A percentile compares a stretch with the other conserved stretches of the same genome.
Conservation (phyloP, 108 stramenopile genomes). For the Cyclotella sp. region DNA sequence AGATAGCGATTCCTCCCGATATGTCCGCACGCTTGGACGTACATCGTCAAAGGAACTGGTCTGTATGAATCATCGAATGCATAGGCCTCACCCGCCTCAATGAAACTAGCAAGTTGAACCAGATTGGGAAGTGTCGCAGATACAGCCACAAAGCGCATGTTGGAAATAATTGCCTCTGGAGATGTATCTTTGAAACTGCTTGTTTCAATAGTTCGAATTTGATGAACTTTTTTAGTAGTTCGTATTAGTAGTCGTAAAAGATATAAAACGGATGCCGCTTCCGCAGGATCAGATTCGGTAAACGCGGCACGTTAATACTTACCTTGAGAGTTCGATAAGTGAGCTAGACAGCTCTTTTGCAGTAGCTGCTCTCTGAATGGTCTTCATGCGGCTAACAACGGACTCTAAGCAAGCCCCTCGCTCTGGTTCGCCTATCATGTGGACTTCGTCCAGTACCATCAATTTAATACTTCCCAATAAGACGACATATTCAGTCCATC, state of each 20-base stretch:
- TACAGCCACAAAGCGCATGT: constrained; percentile 88
- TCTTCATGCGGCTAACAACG: constrained; percentile 90
- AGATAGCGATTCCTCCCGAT: constrained; percentile 82
- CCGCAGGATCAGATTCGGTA: background rate
- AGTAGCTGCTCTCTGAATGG: constrained; percentile 74
- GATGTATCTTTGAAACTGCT: constrained; percentile 61
- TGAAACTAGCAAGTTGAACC: constrained; percentile 86
- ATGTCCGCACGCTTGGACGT: constrained; percentile 74
- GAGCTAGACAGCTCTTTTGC: constrained; percentile 30
- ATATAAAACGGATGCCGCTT: background rate
- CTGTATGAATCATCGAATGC: constrained; percentile 88
- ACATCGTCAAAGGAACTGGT: constrained; percentile 87
- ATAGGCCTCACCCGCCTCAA: constrained; percentile 84
- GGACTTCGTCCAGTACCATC: constrained; percentile 94
- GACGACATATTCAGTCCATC: constrained; percentile 91
- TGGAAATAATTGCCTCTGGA: constrained; percentile 66
- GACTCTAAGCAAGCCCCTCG: constrained; percentile 92
- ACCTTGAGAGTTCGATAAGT: constrained; percentile 51
- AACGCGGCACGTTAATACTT: constrained; percentile 8
- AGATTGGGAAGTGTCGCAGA: constrained; percentile 97
- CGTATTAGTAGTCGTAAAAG: too few species aligned
- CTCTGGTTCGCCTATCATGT: constrained; percentile 88
- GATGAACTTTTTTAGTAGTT: background rate
- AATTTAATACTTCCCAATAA: constrained; percentile 91
- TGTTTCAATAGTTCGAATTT: background rate